A percentile compares a stretch with the other conserved stretches of the same genome.
Conservation (phyloP, 179 eudicot genomes). For the Nepenthes alata region DNA sequence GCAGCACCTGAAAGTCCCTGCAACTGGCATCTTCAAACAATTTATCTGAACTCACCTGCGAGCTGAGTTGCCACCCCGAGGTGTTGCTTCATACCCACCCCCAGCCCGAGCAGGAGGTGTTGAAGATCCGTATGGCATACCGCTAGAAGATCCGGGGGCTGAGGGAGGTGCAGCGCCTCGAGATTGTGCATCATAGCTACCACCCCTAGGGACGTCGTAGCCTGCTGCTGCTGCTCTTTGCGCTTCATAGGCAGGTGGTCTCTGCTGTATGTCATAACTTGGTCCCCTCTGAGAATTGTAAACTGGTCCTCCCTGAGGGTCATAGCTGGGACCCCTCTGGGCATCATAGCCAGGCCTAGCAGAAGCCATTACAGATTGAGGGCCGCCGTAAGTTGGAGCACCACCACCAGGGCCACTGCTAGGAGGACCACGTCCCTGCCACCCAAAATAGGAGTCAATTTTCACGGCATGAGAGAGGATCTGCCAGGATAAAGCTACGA, state of each 20-base stretch:
- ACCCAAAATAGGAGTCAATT: conserved; percentile 1
- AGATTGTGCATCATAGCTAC: conserved; percentile 27
- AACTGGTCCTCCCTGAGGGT: conserved; percentile 30
- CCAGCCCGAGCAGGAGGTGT: conserved; percentile 18
- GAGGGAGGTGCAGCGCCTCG: conserved; percentile 20
- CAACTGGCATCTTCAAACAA: too few relatives aligned
- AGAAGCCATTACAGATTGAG: conserved; percentile 21
- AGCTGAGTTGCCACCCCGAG: conserved; percentile 18
- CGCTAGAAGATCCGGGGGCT: conserved; percentile 8
- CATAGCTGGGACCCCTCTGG: conserved; percentile 25
- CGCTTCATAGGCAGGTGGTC: conserved; percentile 26
- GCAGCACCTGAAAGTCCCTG: too few relatives aligned
- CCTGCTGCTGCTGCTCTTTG: conserved; percentile 19
- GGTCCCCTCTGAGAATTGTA: conserved; percentile 38
- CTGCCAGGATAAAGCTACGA: neutral
- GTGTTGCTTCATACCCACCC: conserved; percentile 17
- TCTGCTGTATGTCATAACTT: conserved; percentile 7
- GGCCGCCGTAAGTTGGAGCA: conserved; percentile 15
- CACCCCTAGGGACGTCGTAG: conserved; percentile 23
- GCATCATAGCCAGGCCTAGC: conserved; percentile 26
- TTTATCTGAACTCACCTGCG: conserved; percentile 13
- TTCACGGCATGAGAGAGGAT: neutral
- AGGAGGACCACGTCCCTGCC: conserved; percentile 34
- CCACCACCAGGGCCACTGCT: conserved; percentile 24
- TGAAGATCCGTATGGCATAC: conserved; percentile 18